Evolutionary conservation across 345 rosid species (phyloP).

Genomic region (Aquilaria yunnanensis): DNA sequence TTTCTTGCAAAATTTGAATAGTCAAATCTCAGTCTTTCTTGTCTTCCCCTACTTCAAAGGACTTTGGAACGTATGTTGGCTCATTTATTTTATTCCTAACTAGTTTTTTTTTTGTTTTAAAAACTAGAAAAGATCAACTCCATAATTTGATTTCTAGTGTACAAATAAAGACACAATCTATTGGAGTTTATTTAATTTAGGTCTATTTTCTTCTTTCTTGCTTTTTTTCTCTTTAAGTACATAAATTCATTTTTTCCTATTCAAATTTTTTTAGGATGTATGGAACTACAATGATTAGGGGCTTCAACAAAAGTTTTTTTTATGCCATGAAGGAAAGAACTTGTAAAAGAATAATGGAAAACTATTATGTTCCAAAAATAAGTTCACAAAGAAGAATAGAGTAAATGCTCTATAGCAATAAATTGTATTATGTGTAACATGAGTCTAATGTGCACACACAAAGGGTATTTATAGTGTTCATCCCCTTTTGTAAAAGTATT

Average conservation of each 20-base stretch:
- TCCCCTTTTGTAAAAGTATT: too few species aligned
- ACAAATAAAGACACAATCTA: neutral
- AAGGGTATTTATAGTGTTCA: too few species aligned
- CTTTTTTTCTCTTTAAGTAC: neutral
- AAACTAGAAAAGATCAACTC: too few species aligned
- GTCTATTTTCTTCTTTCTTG: neutral
- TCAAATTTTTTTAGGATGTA: neutral
- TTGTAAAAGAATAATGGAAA: too few species aligned
- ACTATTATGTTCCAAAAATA: too few species aligned
- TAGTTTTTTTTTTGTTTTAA: neutral
- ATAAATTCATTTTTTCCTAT: too few species aligned
- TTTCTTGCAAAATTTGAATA: slow-evolving; percentile 10
- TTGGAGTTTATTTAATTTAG: neutral
- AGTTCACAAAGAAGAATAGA: too few species aligned
- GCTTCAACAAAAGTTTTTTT: slow-evolving; percentile 10
- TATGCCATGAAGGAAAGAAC: neutral
- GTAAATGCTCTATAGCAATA: too few species aligned
- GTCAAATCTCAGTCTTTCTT: slow-evolving; percentile 10
- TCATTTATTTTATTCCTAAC: neutral
- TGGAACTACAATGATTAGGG: slow-evolving; percentile 19
- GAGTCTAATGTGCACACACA: too few species aligned
- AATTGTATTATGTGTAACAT: too few species aligned
- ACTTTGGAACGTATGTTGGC: slow-evolving; percentile 20
- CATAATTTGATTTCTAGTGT: neutral
- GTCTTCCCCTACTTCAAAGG: slow-evolving; percentile 15